Conservation (phyloP, 805 yeast genomes). For the Ogataea paradorogensis region DNA sequence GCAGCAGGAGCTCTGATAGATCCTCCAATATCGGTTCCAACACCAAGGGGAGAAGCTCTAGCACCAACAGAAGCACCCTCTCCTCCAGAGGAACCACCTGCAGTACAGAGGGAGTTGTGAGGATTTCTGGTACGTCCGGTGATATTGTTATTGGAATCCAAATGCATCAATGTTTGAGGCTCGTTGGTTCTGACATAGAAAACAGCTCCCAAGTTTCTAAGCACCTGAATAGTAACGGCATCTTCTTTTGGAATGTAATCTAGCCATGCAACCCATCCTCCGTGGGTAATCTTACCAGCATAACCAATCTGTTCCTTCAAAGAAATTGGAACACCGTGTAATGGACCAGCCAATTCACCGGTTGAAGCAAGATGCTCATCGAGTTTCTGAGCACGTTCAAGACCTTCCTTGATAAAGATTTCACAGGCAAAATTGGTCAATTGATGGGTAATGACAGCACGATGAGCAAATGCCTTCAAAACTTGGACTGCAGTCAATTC, state of each 20-base stretch:
- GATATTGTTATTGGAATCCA: constrained; percentile 59
- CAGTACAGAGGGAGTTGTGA: constrained; percentile 51
- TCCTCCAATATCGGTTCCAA: constrained; percentile 74
- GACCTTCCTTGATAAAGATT: constrained; percentile 62
- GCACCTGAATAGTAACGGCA: constrained; percentile 45
- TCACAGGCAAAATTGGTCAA: constrained; percentile 52
- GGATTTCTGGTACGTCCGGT: constrained; percentile 60
- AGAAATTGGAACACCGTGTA: constrained; percentile 69
- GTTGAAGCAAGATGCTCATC: constrained; percentile 49
- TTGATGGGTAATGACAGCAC: constrained; percentile 63
- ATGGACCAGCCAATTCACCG: constrained; percentile 59
- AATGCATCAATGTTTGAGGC: constrained; percentile 70
- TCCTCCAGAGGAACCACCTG: constrained; percentile 76
- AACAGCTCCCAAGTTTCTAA: constrained; percentile 55
- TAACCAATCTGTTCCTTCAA: constrained; percentile 62
- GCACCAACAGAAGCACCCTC: constrained; percentile 63
- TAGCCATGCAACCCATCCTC: constrained; percentile 53
- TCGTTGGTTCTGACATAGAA: constrained; percentile 63
- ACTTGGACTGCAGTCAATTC: constrained; percentile 49
- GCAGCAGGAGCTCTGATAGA: constrained; percentile 69
- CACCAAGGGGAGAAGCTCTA: constrained; percentile 59
- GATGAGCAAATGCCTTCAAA: constrained; percentile 60
- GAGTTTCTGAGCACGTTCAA: constrained; percentile 50
- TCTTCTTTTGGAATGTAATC: constrained; percentile 46
- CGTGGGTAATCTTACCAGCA: constrained; percentile 54